Evolutionary conservation across 2,329 filamentous ascomycete genomes (phyloP).

Genomic region (Periconia sp.): DNA sequence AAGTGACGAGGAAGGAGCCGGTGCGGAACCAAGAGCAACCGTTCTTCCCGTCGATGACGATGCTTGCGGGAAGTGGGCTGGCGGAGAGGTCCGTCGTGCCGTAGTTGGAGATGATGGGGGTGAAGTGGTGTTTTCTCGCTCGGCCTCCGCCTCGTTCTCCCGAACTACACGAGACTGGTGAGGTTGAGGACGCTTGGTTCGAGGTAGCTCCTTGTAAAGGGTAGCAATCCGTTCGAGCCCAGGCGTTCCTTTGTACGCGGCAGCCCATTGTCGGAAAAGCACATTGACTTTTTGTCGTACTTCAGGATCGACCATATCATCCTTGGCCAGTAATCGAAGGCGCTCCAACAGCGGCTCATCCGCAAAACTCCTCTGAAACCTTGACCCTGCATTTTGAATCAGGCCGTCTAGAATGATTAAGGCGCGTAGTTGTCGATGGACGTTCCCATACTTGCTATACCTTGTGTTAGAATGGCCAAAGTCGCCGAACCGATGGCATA

Average conservation of each 20-base stretch:
- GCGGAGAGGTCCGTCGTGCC: conserved; percentile 29
- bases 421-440: conserved; percentile 90
- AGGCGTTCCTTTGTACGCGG: conserved; percentile 78
- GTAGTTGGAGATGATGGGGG: conserved; percentile 39
- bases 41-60: conserved; percentile 36
- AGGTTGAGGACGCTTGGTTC: conserved; percentile 65
- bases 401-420: conserved; percentile 89
- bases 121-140: conserved; percentile 60
- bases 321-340: conserved; percentile 84
- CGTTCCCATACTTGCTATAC: conserved; percentile 83
- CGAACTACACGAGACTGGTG: conserved; percentile 82
- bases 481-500: conserved; percentile 46
- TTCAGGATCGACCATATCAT: conserved; percentile 80
- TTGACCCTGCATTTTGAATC: conserved; percentile 89
- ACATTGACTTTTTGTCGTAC: conserved; percentile 89
- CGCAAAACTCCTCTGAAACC: conserved; percentile 85
- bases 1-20: conserved; percentile 58
- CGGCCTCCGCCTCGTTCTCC: conserved; percentile 78
- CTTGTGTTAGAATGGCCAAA: conserved; percentile 18
- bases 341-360: conserved; percentile 93
- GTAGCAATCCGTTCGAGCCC: conserved; percentile 81
- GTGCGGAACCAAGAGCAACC: conserved; percentile 33
- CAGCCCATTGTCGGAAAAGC: conserved; percentile 86
- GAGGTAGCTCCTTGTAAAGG: conserved; percentile 74
- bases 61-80: conserved; percentile 28